Conservation (phyloP, 2,329 filamentous ascomycete species). For the Alternaria arborescens region DNA sequence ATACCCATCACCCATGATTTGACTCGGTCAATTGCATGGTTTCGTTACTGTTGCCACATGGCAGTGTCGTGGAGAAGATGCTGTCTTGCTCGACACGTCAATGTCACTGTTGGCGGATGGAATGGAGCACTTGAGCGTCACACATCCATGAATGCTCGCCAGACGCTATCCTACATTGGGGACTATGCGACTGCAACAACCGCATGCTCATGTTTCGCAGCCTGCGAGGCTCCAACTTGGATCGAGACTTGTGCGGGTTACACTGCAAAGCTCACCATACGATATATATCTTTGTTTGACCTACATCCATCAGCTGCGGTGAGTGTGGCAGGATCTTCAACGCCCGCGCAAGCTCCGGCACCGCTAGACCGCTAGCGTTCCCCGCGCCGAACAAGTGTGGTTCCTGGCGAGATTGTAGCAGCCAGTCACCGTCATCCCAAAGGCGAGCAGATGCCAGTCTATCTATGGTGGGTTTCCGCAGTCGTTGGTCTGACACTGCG, state of each 20-base stretch:
- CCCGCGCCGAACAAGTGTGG: slow-evolving; percentile 33
- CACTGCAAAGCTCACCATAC: neutral
- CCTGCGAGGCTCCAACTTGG: neutral
- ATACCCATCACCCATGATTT: slow-evolving; percentile 8
- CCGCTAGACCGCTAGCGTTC: slow-evolving; percentile 31
- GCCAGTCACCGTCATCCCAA: slow-evolving; percentile 25
- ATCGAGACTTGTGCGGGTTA: neutral
- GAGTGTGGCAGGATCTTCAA: slow-evolving; percentile 24
- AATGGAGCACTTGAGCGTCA: slow-evolving; percentile 6
- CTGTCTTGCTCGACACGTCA: neutral
- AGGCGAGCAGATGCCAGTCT: slow-evolving; percentile 8
- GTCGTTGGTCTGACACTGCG: neutral
- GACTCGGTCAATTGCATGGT: slow-evolving; percentile 10
- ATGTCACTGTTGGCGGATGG: slow-evolving; percentile 7
- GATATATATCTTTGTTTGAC: neutral
- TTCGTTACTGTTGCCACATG: slow-evolving; percentile 6
- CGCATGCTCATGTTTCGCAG: slow-evolving; percentile 8
- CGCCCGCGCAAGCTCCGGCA: slow-evolving; percentile 24
- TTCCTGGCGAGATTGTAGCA: slow-evolving; percentile 31
- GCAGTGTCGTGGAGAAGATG: slow-evolving; percentile 8
- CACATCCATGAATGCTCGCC: slow-evolving; percentile 1
- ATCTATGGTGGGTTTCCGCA: slow-evolving; percentile 10
- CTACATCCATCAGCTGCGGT: slow-evolving; percentile 1
- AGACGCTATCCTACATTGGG: slow-evolving; percentile 24
- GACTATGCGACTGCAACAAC: slow-evolving; percentile 17